A percentile compares a stretch with the other conserved stretches of the same genome.
phyloP scores from a whole-genome alignment of 2,329 filamentous ascomycete genomes.

The Colletotrichum sp. region DNA sequence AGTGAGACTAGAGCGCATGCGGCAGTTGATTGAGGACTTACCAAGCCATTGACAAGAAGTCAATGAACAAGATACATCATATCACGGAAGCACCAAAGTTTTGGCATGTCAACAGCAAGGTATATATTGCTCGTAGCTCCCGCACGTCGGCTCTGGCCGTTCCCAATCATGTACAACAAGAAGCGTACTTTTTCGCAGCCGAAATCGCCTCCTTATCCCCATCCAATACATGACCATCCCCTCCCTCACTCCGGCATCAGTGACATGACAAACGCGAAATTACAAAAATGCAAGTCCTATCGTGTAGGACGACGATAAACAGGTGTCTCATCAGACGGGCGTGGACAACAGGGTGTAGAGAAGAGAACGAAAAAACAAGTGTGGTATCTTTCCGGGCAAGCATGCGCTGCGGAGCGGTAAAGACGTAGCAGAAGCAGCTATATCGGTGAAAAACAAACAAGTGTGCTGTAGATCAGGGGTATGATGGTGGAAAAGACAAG shows the following conservation, averaged over 20 bases:
- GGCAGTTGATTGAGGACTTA: neutral
- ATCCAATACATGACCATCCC: conserved; percentile 2
- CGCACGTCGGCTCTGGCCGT: neutral
- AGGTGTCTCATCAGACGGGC: neutral
- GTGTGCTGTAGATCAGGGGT: conserved; percentile 16
- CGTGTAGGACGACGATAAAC: neutral
- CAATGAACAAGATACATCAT: neutral
- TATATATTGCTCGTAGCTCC: neutral
- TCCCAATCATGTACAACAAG: conserved; percentile 11
- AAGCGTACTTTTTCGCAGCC: conserved; percentile 1
- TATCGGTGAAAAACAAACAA: conserved; percentile 7
- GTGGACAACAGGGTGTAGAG: neutral
- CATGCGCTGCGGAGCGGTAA: conserved; percentile 18
- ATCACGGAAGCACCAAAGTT: neutral
- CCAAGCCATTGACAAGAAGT: neutral
- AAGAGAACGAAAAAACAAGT: conserved; percentile 11
- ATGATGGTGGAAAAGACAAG: conserved; percentile 13
- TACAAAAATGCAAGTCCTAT: neutral
- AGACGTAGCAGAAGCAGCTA: conserved; percentile 12
- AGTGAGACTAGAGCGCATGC: neutral
- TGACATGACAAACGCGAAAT: conserved; percentile 14
- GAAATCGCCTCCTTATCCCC: neutral
- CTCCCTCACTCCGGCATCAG: conserved; percentile 9
- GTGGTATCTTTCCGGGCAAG: conserved; percentile 22
- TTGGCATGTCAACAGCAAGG: conserved; percentile 6